These are phyloP conservation scores for Coemansia sp. DNA, from an alignment of 192 early-diverging fungal species.

Conservation along the genomic window DNA sequence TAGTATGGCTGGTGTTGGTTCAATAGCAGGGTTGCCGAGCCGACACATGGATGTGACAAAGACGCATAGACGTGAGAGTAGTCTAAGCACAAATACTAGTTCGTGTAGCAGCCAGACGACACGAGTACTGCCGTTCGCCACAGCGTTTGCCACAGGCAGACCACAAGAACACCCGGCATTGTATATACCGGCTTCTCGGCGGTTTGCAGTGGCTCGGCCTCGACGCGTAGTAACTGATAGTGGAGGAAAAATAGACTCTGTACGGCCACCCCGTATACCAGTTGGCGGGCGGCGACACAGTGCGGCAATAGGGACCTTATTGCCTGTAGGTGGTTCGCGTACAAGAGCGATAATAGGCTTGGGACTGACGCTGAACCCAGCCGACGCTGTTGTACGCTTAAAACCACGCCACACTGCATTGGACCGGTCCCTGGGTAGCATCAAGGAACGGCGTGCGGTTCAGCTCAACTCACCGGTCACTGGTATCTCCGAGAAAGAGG, in stretches of 20 bases:
- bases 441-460: neutral
- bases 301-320: slow-evolving; percentile 26
- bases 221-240: slow-evolving; percentile 36
- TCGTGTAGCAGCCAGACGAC: slow-evolving; percentile 34
- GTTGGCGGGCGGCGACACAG: slow-evolving; percentile 1
- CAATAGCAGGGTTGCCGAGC: neutral
- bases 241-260: neutral
- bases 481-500: neutral
- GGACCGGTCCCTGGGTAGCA: neutral
- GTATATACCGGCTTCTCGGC: slow-evolving; percentile 2
- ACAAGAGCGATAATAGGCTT: slow-evolving; percentile 44
- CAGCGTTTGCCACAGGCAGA: slow-evolving; percentile 11
- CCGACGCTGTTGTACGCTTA: slow-evolving; percentile 38
- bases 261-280: slow-evolving; percentile 4
- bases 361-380: slow-evolving; percentile 47
- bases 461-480: neutral
- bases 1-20: neutral
- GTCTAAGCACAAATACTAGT: slow-evolving; percentile 46
- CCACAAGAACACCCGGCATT: neutral
- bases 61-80: slow-evolving; percentile 38
- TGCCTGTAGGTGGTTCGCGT: slow-evolving; percentile 13
- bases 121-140: slow-evolving; percentile 49
- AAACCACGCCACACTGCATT: slow-evolving; percentile 19
- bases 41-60: neutral
- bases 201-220: slow-evolving; percentile 45